phyloP scores from a whole-genome alignment of 225 moss, liverwort and hornwort genomes.

The Pleurozium schreberi region DNA sequence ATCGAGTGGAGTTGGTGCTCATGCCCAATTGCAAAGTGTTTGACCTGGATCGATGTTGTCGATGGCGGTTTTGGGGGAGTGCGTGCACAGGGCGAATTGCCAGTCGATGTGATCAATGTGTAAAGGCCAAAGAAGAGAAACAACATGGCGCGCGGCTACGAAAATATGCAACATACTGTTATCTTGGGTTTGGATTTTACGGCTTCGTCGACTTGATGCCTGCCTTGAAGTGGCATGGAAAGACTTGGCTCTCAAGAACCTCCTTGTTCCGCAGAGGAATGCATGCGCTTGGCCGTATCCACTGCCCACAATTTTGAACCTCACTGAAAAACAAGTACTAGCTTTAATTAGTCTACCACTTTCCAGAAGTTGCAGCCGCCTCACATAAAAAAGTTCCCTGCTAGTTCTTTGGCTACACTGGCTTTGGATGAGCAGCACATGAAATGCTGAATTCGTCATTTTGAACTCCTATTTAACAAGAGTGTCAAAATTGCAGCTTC shows the following conservation, averaged over 20 bases:
- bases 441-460: not conserved
- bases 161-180: not conserved
- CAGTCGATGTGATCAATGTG: not conserved
- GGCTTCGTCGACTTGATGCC: not conserved
- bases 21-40: not conserved
- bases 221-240: not conserved
- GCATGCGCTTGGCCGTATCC: not conserved
- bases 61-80: not conserved
- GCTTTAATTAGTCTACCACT: not conserved
- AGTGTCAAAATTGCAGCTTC: not conserved
- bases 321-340: not conserved
- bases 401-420: not conserved
- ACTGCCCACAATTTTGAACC: not conserved
- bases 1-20: not conserved
- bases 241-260: not conserved
- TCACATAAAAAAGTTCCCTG: not conserved
- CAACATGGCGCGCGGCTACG: accelerated
- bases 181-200: not conserved
- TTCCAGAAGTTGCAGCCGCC: not conserved
- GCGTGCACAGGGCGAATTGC: not conserved
- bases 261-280: not conserved
- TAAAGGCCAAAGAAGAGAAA: not conserved
- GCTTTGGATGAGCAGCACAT: not conserved
- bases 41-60: not conserved
- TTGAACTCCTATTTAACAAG: too few species aligned